A percentile compares a stretch with the other conserved stretches of the same genome.
Conservation (phyloP, 2,329 filamentous ascomycete genomes). For the Colletotrichum godetiae region DNA sequence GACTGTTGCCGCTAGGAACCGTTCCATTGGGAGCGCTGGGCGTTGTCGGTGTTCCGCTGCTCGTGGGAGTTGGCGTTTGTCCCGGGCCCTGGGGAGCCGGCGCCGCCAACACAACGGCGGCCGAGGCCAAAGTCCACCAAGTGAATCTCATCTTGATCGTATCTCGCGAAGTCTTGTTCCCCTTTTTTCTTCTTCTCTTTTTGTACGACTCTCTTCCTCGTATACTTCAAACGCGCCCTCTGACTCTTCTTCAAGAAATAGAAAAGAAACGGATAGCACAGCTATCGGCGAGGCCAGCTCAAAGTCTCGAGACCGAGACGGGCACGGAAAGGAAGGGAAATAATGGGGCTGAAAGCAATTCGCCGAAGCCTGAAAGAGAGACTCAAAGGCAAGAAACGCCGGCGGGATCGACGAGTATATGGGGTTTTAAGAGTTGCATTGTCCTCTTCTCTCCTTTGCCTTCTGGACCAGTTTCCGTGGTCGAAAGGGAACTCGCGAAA, state of each 20-base stretch:
- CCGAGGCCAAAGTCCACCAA: conserved; percentile 27
- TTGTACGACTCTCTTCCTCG: background rate
- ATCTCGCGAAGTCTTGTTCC: background rate
- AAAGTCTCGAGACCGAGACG: conserved; percentile 22
- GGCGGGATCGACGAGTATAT: conserved; percentile 12
- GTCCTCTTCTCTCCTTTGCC: background rate
- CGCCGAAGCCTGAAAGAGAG: conserved; percentile 11
- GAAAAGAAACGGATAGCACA: conserved; percentile 25
- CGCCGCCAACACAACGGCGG: conserved; percentile 25
- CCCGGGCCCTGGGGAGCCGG: conserved; percentile 17
- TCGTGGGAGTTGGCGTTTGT: conserved; percentile 1
- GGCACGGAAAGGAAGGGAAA: conserved; percentile 5
- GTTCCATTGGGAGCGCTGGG: background rate
- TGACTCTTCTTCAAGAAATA: background rate
- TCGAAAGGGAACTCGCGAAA: background rate
- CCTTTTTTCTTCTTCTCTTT: background rate
- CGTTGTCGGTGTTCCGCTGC: conserved; percentile 1
- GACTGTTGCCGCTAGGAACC: background rate
- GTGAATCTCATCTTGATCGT: conserved; percentile 17
- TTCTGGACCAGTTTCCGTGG: too few relatives aligned
- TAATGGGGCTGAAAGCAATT: conserved; percentile 14
- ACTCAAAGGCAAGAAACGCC: background rate
- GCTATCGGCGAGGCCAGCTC: conserved; percentile 35
- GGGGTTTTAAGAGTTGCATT: conserved; percentile 28
- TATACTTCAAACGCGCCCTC: background rate